Conservation (phyloP, 2,329 filamentous ascomycete species). For the Neonectria hederae region DNA sequence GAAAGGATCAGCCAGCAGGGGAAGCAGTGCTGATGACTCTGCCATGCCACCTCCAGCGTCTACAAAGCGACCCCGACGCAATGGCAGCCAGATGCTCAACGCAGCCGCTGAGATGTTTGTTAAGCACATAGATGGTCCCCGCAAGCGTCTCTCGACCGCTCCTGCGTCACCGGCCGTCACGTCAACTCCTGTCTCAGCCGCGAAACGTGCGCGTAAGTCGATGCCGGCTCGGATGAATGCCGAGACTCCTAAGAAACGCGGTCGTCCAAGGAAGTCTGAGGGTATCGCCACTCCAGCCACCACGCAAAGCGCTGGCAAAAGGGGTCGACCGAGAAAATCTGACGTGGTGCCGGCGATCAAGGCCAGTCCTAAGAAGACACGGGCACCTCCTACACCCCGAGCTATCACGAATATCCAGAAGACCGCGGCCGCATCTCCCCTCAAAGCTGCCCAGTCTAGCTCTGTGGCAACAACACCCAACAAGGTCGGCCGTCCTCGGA, state of each 20-base stretch:
- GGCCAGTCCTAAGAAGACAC: slow-evolving; percentile 22
- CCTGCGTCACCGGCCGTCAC: slow-evolving; percentile 27
- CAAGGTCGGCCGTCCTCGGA: slow-evolving; percentile 6
- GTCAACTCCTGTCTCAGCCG: slow-evolving; percentile 19
- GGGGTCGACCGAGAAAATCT: slow-evolving; percentile 38
- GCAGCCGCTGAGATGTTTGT: slow-evolving; percentile 13
- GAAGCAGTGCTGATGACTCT: background rate
- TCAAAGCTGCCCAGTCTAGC: slow-evolving; percentile 24
- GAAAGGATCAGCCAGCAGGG: background rate
- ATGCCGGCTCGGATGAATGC: slow-evolving; percentile 33
- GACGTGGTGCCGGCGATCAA: slow-evolving; percentile 21
- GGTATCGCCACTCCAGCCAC: slow-evolving; percentile 27
- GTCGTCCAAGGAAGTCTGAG: slow-evolving; percentile 39
- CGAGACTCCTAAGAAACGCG: slow-evolving; percentile 36
- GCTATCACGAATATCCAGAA: slow-evolving; percentile 27
- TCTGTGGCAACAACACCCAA: slow-evolving; percentile 9
- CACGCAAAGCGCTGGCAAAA: slow-evolving; percentile 24
- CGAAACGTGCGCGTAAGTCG: slow-evolving; percentile 33
- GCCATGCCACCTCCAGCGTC: slow-evolving; percentile 8
- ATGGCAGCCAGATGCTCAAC: slow-evolving; percentile 20
- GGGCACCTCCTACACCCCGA: slow-evolving; percentile 20
- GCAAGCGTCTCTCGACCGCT: slow-evolving; percentile 24
- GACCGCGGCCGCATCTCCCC: slow-evolving; percentile 12
- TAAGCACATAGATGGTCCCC: slow-evolving; percentile 24
- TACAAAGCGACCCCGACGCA: slow-evolving; percentile 29